Conservation (phyloP, 371 early-diverging fungal species). For the Thermomucor indicae-seudaticae region DNA sequence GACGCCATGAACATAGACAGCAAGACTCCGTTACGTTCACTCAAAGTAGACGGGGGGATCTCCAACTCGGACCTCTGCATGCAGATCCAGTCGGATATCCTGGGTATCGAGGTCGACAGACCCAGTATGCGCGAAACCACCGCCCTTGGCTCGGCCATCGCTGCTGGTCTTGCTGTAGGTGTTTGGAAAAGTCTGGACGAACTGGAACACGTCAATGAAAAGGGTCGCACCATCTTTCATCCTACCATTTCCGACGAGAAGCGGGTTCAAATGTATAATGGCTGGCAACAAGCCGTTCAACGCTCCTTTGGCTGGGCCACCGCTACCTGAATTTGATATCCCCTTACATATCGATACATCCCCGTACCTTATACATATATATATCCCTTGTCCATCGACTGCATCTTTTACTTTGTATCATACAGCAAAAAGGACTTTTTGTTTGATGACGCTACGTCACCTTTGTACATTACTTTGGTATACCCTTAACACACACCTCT, state of each 20-base stretch:
- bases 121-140: constrained; percentile 91
- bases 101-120: constrained; percentile 76
- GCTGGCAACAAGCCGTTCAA: constrained; percentile 89
- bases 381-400: background rate
- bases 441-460: background rate
- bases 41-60: constrained; percentile 93
- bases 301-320: constrained; percentile 64
- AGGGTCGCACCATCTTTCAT: constrained; percentile 37
- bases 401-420: background rate
- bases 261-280: constrained; percentile 60
- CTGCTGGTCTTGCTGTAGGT: constrained; percentile 82
- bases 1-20: constrained; percentile 87
- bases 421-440: background rate
- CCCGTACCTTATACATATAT: background rate
- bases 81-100: constrained; percentile 89
- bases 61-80: constrained; percentile 84
- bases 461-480: background rate
- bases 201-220: constrained; percentile 30
- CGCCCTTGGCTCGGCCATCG: constrained; percentile 91
- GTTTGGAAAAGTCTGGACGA: constrained; percentile 54
- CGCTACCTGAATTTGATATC: too few species aligned
- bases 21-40: constrained; percentile 53
- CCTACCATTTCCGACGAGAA: constrained; percentile 43
- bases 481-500: too few species aligned
- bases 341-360: too few species aligned